Evolutionary conservation across 345 rosid species (phyloP), one percentile per base, ranked within the genome.

Genomic region (Camelina laxa): DNA sequence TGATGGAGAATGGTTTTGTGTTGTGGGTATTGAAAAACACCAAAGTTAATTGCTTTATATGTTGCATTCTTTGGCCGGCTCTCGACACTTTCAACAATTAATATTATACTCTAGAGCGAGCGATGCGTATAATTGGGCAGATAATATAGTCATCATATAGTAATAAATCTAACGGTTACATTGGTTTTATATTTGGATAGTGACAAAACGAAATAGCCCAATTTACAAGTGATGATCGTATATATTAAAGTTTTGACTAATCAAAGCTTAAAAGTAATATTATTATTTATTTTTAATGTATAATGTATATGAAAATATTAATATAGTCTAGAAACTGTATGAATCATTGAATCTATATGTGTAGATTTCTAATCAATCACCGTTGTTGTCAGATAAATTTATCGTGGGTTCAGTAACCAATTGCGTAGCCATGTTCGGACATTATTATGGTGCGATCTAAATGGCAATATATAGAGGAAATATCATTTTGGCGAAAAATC

Each of bases 41-140:
- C 72, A 47, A 62, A 12, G 65, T 63, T 44, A 24, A 27, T 35
- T 22, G 66, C 71, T 76, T 64, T 77, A 77, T 70, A 65, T 77
- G 76, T 70, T 77, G 72, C 62, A 77, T 57, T 33, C 9, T 69
- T 11, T 69, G 74, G 75, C 70, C 65, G 50, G 75, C 70, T 45
- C 62, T 54, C 58, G 51, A 69, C 70, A n/a, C 70, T 71, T 73
- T 49, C 22, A 59, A 59, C 54, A 75, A 49, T 38, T 38, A 75
- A 59, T 59, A 48, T 59, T 49, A 48, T 69, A 74, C n/a, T 42
- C 12, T 54, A 56, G 49, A 36, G n/a, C 19, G 3, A 33, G 36
- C 7, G 36, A 48, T 57, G 59, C 12, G 9, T 45, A 56, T 56
- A 21, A 65, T 67, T 75, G 68, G 55, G 17, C 33, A 57, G n/a